phyloP scores from a whole-genome alignment of 2,329 filamentous ascomycete genomes.

The Penicillium corylophilum region DNA sequence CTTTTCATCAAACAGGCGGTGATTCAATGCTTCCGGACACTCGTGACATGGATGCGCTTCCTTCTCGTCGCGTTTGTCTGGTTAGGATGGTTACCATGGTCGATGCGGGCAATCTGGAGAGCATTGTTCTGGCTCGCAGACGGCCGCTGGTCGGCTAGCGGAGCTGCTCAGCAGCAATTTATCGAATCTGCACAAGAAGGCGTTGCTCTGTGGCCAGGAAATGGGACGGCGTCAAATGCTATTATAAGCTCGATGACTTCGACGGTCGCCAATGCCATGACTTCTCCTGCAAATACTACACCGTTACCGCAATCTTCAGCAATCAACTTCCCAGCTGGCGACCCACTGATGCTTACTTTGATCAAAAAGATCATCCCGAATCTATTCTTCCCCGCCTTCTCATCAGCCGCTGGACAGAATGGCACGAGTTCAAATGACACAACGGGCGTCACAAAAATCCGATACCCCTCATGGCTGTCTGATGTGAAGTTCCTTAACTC shows the following conservation, averaged over 20 bases:
- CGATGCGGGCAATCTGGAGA: conserved; percentile 89
- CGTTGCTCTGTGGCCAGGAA: conserved; percentile 24
- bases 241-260: conserved; percentile 22
- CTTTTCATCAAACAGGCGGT: conserved; percentile 78
- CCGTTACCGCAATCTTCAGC: conserved; percentile 40
- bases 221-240: conserved; percentile 24
- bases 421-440: conserved; percentile 29
- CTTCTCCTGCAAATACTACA: conserved; percentile 25
- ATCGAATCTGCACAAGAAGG: conserved; percentile 17
- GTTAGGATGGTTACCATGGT: conserved; percentile 83
- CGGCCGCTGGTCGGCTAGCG: conserved; percentile 58
- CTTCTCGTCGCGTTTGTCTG: conserved; percentile 80
- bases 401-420: conserved; percentile 28
- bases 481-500: conserved; percentile 55
- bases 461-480: conserved; percentile 56
- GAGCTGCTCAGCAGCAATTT: conserved; percentile 20
- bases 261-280: conserved; percentile 23
- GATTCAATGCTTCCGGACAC: conserved; percentile 68
- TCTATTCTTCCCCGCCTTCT: conserved; percentile 34
- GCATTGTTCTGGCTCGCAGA: conserved; percentile 94
- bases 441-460: conserved; percentile 27
- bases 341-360: conserved; percentile 48
- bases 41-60: conserved; percentile 76
- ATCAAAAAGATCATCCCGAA: conserved; percentile 45
- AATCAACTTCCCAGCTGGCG: conserved; percentile 42